A percentile compares a stretch with the other conserved stretches of the same genome.
phyloP scores from a whole-genome alignment of 176 grass and related monocot species.

The Rhynchospora pubera region DNA sequence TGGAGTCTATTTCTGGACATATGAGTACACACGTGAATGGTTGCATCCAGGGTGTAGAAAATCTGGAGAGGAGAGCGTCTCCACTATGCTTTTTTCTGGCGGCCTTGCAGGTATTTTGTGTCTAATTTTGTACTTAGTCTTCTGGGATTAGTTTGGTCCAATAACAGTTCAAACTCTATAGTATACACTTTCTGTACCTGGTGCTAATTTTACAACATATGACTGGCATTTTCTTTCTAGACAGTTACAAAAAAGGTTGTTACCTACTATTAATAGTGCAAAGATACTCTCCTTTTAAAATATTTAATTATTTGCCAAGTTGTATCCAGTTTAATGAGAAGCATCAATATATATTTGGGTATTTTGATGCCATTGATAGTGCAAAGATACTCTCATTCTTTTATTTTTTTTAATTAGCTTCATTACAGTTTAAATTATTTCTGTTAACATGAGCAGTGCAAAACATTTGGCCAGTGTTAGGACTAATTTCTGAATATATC shows the following conservation, averaged over 20 bases:
- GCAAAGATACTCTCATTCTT: too few relatives aligned
- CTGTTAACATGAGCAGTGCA: background rate
- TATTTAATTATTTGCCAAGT: background rate
- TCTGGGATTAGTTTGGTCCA: background rate
- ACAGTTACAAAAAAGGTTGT: background rate
- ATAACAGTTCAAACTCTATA: background rate
- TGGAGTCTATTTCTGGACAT: slow-evolving; percentile 96
- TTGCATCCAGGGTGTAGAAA: slow-evolving; percentile 75
- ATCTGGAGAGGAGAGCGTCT: slow-evolving; percentile 43
- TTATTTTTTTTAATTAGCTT: too few relatives aligned
- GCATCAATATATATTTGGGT: background rate
- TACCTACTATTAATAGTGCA: background rate
- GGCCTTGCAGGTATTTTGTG: slow-evolving; percentile 41
- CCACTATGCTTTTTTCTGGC: slow-evolving; percentile 79
- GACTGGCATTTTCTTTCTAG: background rate
- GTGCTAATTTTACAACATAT: background rate
- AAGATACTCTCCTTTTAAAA: background rate
- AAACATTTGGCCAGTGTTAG: background rate
- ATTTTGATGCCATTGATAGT: background rate
- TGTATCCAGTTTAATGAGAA: background rate
- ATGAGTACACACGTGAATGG: slow-evolving; percentile 63
- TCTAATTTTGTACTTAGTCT: background rate
- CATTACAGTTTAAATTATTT: background rate
- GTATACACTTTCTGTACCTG: background rate
- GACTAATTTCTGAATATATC: background rate